phyloP scores from a whole-genome alignment of 306 rosid species.

The Dryas drummondii region DNA sequence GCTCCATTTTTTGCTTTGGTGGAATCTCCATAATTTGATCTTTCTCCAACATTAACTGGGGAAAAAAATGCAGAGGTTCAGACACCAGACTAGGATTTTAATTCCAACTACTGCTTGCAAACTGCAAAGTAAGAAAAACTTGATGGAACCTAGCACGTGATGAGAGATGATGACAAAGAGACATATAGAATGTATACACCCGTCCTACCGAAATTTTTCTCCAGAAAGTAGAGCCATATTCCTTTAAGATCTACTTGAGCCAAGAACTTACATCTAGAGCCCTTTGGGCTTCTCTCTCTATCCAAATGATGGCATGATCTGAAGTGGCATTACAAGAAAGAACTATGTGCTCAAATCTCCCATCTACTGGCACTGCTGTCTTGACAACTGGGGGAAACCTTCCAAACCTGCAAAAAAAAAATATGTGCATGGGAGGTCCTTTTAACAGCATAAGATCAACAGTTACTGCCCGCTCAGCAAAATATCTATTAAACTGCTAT shows the following conservation, averaged over 20 bases:
- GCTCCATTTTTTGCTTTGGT: constrained; percentile 71
- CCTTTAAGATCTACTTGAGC: neutral
- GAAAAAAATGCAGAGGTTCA: constrained; percentile 17
- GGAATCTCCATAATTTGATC: constrained; percentile 62
- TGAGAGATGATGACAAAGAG: too few relatives aligned
- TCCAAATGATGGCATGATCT: constrained; percentile 92
- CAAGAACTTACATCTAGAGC: constrained; percentile 71
- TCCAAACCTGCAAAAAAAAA: constrained; percentile 57
- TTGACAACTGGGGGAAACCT: constrained; percentile 83
- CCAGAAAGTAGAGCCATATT: neutral
- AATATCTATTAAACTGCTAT: neutral
- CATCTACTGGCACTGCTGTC: constrained; percentile 95
- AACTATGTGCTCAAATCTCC: constrained; percentile 90
- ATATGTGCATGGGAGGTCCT: constrained; percentile 9
- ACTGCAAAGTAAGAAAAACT: neutral
- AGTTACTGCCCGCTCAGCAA: neutral
- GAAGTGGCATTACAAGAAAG: constrained; percentile 93
- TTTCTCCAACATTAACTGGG: constrained; percentile 67
- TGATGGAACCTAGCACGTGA: too few relatives aligned
- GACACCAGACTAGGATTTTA: neutral
- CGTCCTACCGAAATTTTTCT: neutral
- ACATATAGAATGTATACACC: too few relatives aligned
- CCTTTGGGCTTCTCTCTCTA: constrained; percentile 80
- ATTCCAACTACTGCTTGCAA: neutral
- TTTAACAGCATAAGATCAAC: neutral